A percentile compares a stretch with the other conserved stretches of the same genome.
Conservation (phyloP, 495 filamentous ascomycete genomes). For the Penicillium bialowiezense region DNA sequence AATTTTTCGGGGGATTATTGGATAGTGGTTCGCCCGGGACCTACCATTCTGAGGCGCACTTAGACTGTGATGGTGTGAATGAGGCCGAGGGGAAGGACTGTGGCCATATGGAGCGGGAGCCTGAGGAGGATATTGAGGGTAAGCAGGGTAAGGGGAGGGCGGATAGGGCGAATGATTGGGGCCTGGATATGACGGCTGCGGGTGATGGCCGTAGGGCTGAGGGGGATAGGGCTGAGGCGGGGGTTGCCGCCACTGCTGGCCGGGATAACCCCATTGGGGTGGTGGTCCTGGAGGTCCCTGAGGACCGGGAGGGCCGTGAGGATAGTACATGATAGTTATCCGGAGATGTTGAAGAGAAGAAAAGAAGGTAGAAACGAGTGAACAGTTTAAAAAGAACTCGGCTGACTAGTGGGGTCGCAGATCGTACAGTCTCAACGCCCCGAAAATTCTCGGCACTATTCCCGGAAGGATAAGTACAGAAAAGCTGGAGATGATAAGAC, state of each 20-base stretch:
- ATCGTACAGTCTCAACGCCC: background rate
- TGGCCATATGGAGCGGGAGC: conserved; percentile 10
- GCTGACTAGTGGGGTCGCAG: conserved; percentile 3
- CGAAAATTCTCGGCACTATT: background rate
- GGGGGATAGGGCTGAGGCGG: conserved; percentile 23
- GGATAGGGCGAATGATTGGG: conserved; percentile 6
- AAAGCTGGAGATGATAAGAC: background rate
- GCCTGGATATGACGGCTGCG: conserved; percentile 3
- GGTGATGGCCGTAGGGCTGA: conserved; percentile 14
- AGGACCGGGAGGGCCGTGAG: conserved; percentile 7
- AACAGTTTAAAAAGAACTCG: conserved; percentile 1
- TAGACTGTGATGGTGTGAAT: conserved; percentile 6
- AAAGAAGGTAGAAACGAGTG: background rate
- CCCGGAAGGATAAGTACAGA: no score
- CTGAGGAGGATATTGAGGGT: conserved; percentile 17
- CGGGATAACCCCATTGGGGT: conserved; percentile 4
- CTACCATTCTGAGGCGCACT: conserved; percentile 16
- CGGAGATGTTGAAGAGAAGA: background rate
- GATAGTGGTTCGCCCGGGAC: no score
- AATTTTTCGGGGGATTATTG: no score
- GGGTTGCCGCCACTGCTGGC: conserved; percentile 12
- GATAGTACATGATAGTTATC: conserved; percentile 1
- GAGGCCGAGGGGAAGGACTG: conserved; percentile 10
- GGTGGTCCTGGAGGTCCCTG: conserved; percentile 21
- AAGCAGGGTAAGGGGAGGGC: conserved; percentile 16